Base-by-base conservation (phyloP, 2,329 filamentous ascomycete species). In the Dothiorella sarmentorum region DNA sequence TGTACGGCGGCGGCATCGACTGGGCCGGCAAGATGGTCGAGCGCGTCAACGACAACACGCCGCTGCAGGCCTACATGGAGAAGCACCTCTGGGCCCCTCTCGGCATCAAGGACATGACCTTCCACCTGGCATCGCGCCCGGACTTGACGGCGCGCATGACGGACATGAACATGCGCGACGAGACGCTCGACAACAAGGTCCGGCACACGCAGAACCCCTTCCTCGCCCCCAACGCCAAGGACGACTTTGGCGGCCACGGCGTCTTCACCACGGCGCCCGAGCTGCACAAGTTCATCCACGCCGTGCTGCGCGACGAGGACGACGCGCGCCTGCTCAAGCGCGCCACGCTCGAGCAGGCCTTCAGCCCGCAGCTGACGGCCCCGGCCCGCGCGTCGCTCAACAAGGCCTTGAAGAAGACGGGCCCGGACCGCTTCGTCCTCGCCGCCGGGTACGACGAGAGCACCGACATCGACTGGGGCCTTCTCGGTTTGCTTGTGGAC, bases 231-330 rank as follows among this genome's bases (percentile, higher is more conserved):
- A 45, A 18, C 18, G 35, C 37, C 3, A 17, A 18, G 2, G 58
- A 60, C 24, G 31, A 44, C 22, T 45, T 60, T 31, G 58, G 51
- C 42, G 58, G 58, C 29, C 58, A 60, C 18, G 58, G 58, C 33
- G 18, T 60, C 17, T 60, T 51, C 33, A 15, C 10, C 2, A 35
- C 40, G 17, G 42, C 58, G 63, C 67, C 35, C 62, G 71, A 67
- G 37, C 71, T 69, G 58, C 43, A 69, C 13, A 72, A 73, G 61
- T 56, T 74, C 3, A 26, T 74, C 17, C 60, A 64, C 2, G 68
- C 59, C 0, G 1, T 74, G 17, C 56, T 75, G 29, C 59, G 58
- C 3, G 64, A 69, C 29, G 61, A 65, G n/a, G 67, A 65, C 27
- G 66, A 63, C 17, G 33, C 40, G n/a, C 35, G 24, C 26, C 60